phyloP scores from a whole-genome alignment of 2,329 filamentous ascomycete species.

The Chrysoporthe cubensis region DNA sequence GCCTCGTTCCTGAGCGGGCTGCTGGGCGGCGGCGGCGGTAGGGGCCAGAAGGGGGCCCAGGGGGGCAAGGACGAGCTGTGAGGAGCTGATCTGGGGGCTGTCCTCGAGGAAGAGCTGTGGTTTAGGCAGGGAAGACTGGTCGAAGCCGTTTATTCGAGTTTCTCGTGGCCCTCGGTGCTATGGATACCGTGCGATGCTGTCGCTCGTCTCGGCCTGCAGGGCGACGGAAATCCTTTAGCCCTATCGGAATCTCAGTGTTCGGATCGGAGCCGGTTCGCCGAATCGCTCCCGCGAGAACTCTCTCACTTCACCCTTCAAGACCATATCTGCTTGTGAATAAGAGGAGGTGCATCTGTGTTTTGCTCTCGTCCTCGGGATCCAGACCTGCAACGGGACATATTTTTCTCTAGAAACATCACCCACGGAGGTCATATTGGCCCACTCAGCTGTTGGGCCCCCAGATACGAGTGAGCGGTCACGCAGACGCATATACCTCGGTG shows the following conservation, averaged over 20 bases:
- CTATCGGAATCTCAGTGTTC: neutral
- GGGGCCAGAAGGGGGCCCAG: conserved; percentile 25
- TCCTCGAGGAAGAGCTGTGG: too few relatives aligned
- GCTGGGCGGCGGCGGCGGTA: conserved; percentile 9
- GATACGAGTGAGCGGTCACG: too few relatives aligned
- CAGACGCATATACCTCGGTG: neutral
- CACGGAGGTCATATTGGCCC: neutral
- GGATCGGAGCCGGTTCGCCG: neutral
- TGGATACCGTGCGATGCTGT: too few relatives aligned
- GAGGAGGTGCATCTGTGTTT: neutral
- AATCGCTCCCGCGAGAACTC: neutral
- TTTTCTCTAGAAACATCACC: too few relatives aligned
- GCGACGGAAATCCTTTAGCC: too few relatives aligned
- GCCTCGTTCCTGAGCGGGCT: conserved; percentile 41
- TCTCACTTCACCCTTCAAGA: neutral
- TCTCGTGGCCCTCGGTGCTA: neutral
- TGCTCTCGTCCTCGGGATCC: neutral
- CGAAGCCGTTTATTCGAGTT: too few relatives aligned
- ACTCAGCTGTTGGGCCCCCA: neutral
- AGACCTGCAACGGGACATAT: neutral
- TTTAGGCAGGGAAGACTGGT: too few relatives aligned
- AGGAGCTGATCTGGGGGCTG: neutral
- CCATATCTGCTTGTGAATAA: neutral
- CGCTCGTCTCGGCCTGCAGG: too few relatives aligned
- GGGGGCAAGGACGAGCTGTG: conserved; percentile 27